Percentiles rank a stretch among this genome's conserved stretches.
Evolutionary conservation across 805 yeast species (phyloP).

Genomic region (Scheffersomyces ergatensis): DNA sequence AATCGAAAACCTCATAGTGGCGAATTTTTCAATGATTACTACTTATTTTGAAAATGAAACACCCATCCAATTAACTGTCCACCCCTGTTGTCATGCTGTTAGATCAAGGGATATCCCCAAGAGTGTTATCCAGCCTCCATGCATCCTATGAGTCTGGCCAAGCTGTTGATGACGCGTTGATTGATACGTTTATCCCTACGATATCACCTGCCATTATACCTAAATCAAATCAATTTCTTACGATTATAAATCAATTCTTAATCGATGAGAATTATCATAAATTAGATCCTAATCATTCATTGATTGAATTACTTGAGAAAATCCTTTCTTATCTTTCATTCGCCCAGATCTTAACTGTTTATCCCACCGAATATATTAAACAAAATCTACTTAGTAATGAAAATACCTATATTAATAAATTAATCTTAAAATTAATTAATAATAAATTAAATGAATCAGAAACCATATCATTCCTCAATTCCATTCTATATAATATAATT

Average conservation of each 20-base stretch:
- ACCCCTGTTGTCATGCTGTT: background rate
- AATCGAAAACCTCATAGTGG: too few species aligned
- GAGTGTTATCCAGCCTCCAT: constrained; percentile 2
- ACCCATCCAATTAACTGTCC: too few species aligned
- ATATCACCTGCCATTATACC: background rate
- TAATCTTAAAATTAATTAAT: constrained; percentile 1
- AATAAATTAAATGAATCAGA: background rate
- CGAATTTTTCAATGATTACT: too few species aligned
- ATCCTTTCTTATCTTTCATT: constrained; percentile 9
- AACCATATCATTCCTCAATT: background rate
- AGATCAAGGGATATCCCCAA: background rate
- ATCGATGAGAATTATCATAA: constrained; percentile 7
- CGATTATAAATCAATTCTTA: constrained; percentile 10
- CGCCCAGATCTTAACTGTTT: constrained; percentile 11
- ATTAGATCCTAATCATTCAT: constrained; percentile 11
- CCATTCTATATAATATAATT: background rate
- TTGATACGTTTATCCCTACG: constrained; percentile 4
- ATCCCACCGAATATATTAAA: constrained; percentile 14
- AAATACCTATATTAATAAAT: background rate
- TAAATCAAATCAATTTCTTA: background rate
- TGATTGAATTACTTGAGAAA: constrained; percentile 12
- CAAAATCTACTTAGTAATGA: constrained; percentile 5
- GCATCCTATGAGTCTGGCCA: background rate
- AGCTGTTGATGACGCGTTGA: constrained; percentile 1
- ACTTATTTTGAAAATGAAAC: too few species aligned